phyloP scores from a whole-genome alignment of 192 early-diverging fungal species.

The Paraglomus brasilianum region DNA sequence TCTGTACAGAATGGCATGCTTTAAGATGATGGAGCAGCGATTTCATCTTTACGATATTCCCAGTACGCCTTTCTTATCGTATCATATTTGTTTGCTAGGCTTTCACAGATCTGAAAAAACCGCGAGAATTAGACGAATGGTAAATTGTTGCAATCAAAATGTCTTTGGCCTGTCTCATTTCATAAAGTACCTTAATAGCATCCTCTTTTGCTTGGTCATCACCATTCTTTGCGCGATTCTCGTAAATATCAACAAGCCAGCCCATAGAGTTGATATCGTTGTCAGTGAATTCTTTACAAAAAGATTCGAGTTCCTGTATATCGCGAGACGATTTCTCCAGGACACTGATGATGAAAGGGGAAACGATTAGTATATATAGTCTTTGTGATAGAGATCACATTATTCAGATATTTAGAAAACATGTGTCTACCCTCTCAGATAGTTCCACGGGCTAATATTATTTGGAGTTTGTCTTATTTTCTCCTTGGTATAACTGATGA shows the following conservation, averaged over 20 bases:
- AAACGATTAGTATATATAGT: background rate
- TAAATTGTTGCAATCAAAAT: background rate
- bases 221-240: slow-evolving; percentile 39
- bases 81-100: slow-evolving; percentile 59
- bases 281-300: slow-evolving; percentile 42
- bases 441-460: slow-evolving; percentile 94
- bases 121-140: background rate
- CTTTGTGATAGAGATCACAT: background rate
- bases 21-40: background rate
- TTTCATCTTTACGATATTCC: slow-evolving; percentile 51
- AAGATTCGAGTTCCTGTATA: slow-evolving; percentile 39
- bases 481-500: slow-evolving; percentile 54
- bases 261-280: slow-evolving; percentile 41
- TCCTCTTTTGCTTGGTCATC: slow-evolving; percentile 37
- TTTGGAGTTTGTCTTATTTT: slow-evolving; percentile 80
- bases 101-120: slow-evolving; percentile 43
- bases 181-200: slow-evolving; percentile 39
- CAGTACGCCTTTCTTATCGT: slow-evolving; percentile 67
- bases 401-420: background rate
- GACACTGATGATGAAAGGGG: slow-evolving; percentile 31
- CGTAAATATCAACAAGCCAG: slow-evolving; percentile 48
- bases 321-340: slow-evolving; percentile 38
- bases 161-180: background rate
- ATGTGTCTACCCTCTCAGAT: slow-evolving; percentile 70
- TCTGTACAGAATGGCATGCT: too few relatives aligned